Percentiles rank a stretch among this genome's conserved stretches.
phyloP scores from a whole-genome alignment of 176 grass and related monocot species.

The Bothriochloa decipiens region DNA sequence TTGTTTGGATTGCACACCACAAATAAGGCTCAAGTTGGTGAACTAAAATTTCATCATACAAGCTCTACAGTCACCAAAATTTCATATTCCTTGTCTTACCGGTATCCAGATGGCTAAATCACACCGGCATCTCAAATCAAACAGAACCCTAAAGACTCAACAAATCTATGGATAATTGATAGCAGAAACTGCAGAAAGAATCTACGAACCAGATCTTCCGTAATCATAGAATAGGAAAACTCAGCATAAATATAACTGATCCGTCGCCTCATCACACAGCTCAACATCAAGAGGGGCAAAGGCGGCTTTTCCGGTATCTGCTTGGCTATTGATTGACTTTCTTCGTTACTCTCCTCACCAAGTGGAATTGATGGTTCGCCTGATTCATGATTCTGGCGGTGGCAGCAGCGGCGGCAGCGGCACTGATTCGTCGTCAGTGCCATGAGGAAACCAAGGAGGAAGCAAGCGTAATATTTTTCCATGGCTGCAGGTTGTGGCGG shows the following conservation, averaged over 20 bases:
- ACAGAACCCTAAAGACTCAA: slow-evolving; percentile 2
- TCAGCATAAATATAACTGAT: slow-evolving; percentile 18
- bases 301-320: not conserved
- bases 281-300: slow-evolving; percentile 35
- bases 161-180: slow-evolving; percentile 23
- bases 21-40: not conserved
- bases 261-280: slow-evolving; percentile 33
- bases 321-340: not conserved
- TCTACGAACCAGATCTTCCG: slow-evolving; percentile 34
- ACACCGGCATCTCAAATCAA: slow-evolving; percentile 18
- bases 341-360: slow-evolving; percentile 18
- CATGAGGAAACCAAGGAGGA: not conserved
- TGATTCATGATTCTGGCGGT: slow-evolving; percentile 9
- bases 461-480: not conserved
- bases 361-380: not conserved
- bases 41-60: not conserved
- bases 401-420: not conserved
- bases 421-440: not conserved
- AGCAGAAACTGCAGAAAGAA: slow-evolving; percentile 22
- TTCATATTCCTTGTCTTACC: not conserved
- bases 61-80: not conserved
- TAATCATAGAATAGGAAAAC: not conserved
- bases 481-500: not conserved
- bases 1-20: slow-evolving; percentile 18
- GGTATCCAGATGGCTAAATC: slow-evolving; percentile 15